Conservation (phyloP, 208 protist genomes). For the Acanthamoeba healyi region DNA sequence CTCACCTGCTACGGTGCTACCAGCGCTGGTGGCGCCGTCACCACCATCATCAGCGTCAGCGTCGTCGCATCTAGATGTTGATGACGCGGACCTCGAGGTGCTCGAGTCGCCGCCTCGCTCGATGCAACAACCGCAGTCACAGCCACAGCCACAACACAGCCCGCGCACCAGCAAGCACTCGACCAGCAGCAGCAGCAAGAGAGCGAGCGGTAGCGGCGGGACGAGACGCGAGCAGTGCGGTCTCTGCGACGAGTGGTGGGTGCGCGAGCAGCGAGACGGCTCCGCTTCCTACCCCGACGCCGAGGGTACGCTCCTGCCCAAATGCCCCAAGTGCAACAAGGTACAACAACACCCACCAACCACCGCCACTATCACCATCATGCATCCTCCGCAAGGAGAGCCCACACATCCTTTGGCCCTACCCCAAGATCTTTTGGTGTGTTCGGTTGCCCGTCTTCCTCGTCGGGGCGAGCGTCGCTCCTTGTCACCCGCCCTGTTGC, state of each 20-base stretch:
- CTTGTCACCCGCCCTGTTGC: too few relatives aligned
- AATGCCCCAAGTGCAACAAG: conserved; percentile 68
- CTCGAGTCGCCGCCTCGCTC: too few relatives aligned
- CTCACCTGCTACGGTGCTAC: too few relatives aligned
- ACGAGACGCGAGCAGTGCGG: not conserved
- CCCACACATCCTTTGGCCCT: too few relatives aligned
- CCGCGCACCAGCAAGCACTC: not conserved
- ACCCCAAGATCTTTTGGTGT: too few relatives aligned
- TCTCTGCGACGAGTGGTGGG: conserved; percentile 19
- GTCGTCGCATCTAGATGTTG: too few relatives aligned
- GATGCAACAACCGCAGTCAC: too few relatives aligned
- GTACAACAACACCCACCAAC: not conserved
- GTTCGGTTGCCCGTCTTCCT: too few relatives aligned
- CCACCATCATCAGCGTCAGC: not conserved
- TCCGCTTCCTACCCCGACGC: not conserved
- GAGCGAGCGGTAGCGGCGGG: not conserved
- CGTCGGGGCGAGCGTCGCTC: too few relatives aligned
- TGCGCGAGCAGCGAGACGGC: not conserved
- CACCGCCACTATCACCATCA: not conserved
- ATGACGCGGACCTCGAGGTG: too few relatives aligned
- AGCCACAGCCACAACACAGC: not conserved
- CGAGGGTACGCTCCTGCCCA: not conserved
- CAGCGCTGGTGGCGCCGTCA: not conserved
- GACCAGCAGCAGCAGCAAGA: not conserved
- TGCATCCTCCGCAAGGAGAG: too few relatives aligned